Evolutionary conservation across 2,329 filamentous ascomycete species (phyloP).

Genomic region (Aspergillus neotritici): DNA sequence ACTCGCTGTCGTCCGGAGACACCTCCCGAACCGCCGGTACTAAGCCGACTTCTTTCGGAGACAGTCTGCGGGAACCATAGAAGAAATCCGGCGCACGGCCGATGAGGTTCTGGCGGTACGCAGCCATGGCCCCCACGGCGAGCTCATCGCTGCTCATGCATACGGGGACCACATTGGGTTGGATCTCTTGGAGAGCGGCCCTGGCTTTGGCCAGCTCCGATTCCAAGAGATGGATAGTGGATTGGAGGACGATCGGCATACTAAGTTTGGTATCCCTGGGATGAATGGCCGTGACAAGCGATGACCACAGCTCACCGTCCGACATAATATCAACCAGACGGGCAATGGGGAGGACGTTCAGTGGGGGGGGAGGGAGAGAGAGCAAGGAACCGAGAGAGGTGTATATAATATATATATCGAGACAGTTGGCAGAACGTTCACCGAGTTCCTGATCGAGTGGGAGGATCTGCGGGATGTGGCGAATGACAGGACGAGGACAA

Average conservation of each 20-base stretch:
- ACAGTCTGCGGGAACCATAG: conserved; percentile 31
- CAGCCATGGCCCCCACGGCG: conserved; percentile 34
- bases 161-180: conserved; percentile 27
- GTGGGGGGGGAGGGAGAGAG: background rate
- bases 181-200: conserved; percentile 37
- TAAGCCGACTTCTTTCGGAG: conserved; percentile 34
- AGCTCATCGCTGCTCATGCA: conserved; percentile 30
- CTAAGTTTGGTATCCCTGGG: conserved; percentile 26
- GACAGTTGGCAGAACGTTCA: no score
- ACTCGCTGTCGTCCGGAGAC: conserved; percentile 11
- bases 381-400: background rate
- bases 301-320: conserved; percentile 32
- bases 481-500: no score
- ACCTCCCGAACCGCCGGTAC: conserved; percentile 25
- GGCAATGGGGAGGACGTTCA: background rate
- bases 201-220: conserved; percentile 38
- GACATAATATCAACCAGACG: conserved; percentile 24
- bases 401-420: no score
- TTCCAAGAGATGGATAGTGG: conserved; percentile 38
- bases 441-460: no score
- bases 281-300: conserved; percentile 33
- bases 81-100: conserved; percentile 32
- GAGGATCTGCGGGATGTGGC: no score
- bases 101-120: conserved; percentile 37
- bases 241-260: conserved; percentile 39